phyloP scores from a whole-genome alignment of 108 stramenopile genomes.

The Nitzschia palea region DNA sequence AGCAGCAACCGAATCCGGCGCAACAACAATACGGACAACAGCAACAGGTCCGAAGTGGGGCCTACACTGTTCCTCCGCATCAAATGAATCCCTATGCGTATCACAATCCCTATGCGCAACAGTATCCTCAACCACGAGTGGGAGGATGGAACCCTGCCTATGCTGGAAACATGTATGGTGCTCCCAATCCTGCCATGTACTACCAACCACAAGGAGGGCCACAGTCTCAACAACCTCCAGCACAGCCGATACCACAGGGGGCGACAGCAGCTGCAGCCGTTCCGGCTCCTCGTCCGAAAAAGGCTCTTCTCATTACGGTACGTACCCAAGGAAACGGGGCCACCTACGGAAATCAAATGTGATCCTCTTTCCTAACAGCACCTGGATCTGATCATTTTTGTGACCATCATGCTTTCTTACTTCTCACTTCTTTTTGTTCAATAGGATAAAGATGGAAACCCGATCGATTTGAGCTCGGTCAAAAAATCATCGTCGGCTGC shows the following conservation, averaged over 20 bases:
- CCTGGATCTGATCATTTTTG: background rate
- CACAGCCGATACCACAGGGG: background rate
- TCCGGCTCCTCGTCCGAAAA: slow-evolving; percentile 25
- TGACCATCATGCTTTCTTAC: background rate
- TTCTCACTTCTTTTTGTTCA: background rate
- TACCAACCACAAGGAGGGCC: slow-evolving; percentile 11
- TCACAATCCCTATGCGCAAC: slow-evolving; percentile 13
- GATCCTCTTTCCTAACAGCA: background rate
- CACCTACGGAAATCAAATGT: too few species aligned
- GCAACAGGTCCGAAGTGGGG: slow-evolving; percentile 11
- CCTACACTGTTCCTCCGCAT: slow-evolving; percentile 17
- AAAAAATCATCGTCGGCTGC: slow-evolving; percentile 18
- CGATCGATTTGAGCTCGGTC: slow-evolving; percentile 45
- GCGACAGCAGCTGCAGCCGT: background rate
- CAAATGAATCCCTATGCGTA: slow-evolving; percentile 20
- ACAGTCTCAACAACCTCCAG: background rate
- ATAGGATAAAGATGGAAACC: slow-evolving; percentile 67
- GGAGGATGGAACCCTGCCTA: slow-evolving; percentile 32
- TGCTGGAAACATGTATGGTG: slow-evolving; percentile 6
- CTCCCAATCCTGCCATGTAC: slow-evolving; percentile 20
- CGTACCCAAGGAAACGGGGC: too few species aligned
- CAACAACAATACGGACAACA: slow-evolving; percentile 9
- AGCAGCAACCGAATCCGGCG: slow-evolving; percentile 19
- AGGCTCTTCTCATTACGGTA: slow-evolving; percentile 40
- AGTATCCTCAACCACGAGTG: background rate